Base-by-base conservation (phyloP, 352 stramenopile genomes). In the Pythium oligandrum region DNA sequence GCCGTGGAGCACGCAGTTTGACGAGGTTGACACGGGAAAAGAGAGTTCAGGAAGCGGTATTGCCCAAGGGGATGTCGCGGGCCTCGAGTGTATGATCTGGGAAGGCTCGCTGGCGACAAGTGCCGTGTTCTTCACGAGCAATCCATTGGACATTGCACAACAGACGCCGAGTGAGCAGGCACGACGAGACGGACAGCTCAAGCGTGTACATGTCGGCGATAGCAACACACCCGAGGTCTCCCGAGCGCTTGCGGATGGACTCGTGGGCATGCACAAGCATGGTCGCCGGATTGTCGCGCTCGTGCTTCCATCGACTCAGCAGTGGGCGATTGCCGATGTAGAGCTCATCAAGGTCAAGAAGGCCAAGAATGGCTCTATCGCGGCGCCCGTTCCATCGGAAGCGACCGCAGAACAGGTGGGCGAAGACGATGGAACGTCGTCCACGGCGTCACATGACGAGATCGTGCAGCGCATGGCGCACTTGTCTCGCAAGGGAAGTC, bases 291-390 rank as follows among this genome's bases (percentile, higher is more conserved):
- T 88, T 26, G 75, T 93, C 53, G 71, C 71, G 5, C 59, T 83
- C 17, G 70, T 76, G 8, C 59, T 80, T 26, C 71, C 76, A 2
- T 46, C 68, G 2, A 70, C 70, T 5, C 57, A 80, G 32, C 53
- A 84, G 53, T 89, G 77, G 73, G 55, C 80, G 35, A 86, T 93
- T 53, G 82, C 72, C 36, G 64, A 81, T 8, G 26, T 89, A 6
- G 82, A 89, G 58, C 66, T 93, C 12, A 63, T 90, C 5, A 90
- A 89, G 49, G 71, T 93, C 6, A 90, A 90, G 63, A 90, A 89
- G 54, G 71, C 67, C 42, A 78, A 61, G 1, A 75, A 47, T 34
- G 52, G 52, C 4, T 51, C 53, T 1, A 38, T 47, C 7, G 38
- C 55, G 8, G 38, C 52, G 45, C 10, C 44, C 10, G 44, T 31